phyloP scores from a whole-genome alignment of 2,329 filamentous ascomycete genomes.

The Camptophora hylomeconis region DNA sequence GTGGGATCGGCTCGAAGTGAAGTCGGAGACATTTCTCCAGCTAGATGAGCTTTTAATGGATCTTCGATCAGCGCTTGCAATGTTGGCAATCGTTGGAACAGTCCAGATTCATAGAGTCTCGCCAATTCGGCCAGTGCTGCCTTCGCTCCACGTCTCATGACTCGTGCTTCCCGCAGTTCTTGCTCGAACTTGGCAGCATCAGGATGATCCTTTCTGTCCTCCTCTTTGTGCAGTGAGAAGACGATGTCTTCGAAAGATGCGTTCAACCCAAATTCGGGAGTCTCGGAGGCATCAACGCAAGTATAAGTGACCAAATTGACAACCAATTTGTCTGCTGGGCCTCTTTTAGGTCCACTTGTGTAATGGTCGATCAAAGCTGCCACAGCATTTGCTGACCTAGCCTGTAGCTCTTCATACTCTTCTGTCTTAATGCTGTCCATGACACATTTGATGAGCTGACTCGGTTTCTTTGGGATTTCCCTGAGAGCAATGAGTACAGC shows the following conservation, averaged over 20 bases:
- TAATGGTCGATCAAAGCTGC: constrained; percentile 78
- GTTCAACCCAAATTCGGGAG: constrained; percentile 83
- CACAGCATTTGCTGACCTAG: constrained; percentile 72
- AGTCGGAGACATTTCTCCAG: constrained; percentile 50
- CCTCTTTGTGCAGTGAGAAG: constrained; percentile 89
- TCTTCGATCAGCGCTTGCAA: constrained; percentile 68
- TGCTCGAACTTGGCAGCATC: constrained; percentile 82
- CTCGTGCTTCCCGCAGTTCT: constrained; percentile 77
- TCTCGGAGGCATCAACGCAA: constrained; percentile 94
- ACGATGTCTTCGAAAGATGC: constrained; percentile 66
- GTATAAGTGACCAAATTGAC: constrained; percentile 94
- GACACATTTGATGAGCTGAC: constrained; percentile 82
- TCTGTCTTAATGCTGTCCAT: constrained; percentile 98
- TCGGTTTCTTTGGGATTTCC: constrained; percentile 83
- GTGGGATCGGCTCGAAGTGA: constrained; percentile 51
- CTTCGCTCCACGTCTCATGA: constrained; percentile 85
- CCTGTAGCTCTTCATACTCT: constrained; percentile 78
- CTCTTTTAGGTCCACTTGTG: constrained; percentile 63
- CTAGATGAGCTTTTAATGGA: constrained; percentile 63
- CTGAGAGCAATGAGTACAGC: constrained; percentile 81
- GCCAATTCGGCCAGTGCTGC: constrained; percentile 84
- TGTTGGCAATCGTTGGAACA: constrained; percentile 77
- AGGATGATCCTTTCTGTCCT: constrained; percentile 83
- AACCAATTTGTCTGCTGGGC: constrained; percentile 89
- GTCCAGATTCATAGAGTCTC: constrained; percentile 58